Evolutionary conservation across 1,284 basidiomycete species (phyloP), one percentile per base, ranked within the genome.

Genomic region (Mycosarcoma maydis): DNA sequence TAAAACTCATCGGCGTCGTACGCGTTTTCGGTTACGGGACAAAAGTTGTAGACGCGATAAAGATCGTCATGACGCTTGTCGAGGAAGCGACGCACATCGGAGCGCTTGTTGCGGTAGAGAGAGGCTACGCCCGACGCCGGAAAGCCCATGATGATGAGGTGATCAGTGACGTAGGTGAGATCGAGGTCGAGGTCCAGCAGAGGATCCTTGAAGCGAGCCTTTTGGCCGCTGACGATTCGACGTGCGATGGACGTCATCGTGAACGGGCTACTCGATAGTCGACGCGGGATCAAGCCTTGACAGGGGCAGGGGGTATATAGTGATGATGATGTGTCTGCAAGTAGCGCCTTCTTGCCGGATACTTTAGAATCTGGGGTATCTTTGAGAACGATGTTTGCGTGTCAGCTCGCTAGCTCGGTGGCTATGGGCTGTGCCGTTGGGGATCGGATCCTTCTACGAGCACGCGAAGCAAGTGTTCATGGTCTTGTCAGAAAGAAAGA

Each of bases 11-110:
- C 80, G 3, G 84, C 75, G 17, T 84, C 82, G 75, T 85, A 85
- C 17, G 79, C 77, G 64, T 85, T 85, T 53, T 85, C 85, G 44
- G 82, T 83, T 14, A 64, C 59, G 2, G 80, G 79, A 23, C 80
- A 80, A 38, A 94, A 88, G 82, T 95, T 95, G 86, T 92, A 94
- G 27, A 90, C 86, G 87, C 91, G 90, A 78, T 88, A 94, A 72
- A 90, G 88, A 73, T 88, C 86, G 6, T 88, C 87, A 70, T 92
- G 90, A 38, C 88, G 85, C 46, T 87, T 84, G 39, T 90, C 87
- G 20, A 94, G 85, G 80, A 94, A 94, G 47, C 85, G 86, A 69
- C 89, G 87, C 0, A 90, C 90, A 74, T 93, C 90, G 24, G 89
- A 87, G 42, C 90, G 85, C 32, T 86, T 86, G 79, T 95, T 95